Conservation (phyloP, 2,329 filamentous ascomycete species). For the Cadophora sp. region DNA sequence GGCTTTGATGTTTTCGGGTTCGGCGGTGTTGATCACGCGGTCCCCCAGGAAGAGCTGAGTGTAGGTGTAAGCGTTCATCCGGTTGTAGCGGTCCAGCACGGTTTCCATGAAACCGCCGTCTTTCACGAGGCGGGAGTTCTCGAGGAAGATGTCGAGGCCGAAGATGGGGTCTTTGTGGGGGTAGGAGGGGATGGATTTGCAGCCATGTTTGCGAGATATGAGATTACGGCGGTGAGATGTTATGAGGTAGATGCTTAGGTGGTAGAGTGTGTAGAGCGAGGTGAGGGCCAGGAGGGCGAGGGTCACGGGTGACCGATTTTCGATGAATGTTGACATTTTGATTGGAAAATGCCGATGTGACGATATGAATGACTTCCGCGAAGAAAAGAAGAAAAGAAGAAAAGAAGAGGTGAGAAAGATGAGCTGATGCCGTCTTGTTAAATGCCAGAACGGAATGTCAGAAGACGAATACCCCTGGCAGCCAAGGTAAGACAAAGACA, state of each 20-base stretch:
- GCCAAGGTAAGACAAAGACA: not conserved
- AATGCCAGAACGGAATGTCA: not conserved
- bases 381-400: not conserved
- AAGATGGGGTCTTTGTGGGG: conserved; percentile 61
- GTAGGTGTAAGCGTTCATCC: conserved; percentile 24
- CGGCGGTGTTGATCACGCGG: conserved; percentile 54
- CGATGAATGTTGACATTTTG: conserved; percentile 12
- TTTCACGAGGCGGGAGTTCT: conserved; percentile 48
- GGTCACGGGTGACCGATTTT: not conserved
- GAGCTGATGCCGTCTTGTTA: not conserved
- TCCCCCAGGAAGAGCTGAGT: conserved; percentile 28
- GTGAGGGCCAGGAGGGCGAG: conserved; percentile 6
- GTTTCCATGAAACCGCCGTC: conserved; percentile 46
- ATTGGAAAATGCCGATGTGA: not conserved
- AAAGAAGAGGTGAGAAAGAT: not conserved
- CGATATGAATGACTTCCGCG: not conserved
- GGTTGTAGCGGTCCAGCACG: conserved; percentile 45
- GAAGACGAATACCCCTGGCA: not conserved
- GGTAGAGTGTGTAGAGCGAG: conserved; percentile 14
- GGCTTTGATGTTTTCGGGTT: conserved; percentile 64
- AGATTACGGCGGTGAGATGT: conserved; percentile 4
- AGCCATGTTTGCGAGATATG: conserved; percentile 17
- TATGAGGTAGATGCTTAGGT: conserved; percentile 7
- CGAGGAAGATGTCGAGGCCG: conserved; percentile 56
- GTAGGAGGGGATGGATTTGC: conserved; percentile 46